Conservation (phyloP, 768 basidiomycete species). For the Leccinum aurantiacum region DNA sequence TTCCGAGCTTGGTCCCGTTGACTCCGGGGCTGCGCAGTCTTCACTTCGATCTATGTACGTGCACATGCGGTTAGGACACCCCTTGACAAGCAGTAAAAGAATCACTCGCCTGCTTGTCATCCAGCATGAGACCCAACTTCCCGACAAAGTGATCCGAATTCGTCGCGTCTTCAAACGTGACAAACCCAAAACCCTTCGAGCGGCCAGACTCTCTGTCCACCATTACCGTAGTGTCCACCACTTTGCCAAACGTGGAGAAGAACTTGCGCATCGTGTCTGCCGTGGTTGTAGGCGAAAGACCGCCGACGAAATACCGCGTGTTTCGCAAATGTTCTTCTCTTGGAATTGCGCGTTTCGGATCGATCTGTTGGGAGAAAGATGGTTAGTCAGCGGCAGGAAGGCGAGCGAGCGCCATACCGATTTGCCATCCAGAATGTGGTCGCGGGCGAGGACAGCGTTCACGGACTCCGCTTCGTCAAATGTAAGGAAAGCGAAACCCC, state of each 20-base stretch:
- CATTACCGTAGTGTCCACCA: conserved; percentile 86
- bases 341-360: conserved; percentile 86
- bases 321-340: conserved; percentile 75
- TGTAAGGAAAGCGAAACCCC: conserved; percentile 85
- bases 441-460: conserved; percentile 60
- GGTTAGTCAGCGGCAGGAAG: neutral
- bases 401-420: conserved; percentile 43
- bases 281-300: conserved; percentile 64
- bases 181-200: conserved; percentile 84
- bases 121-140: conserved; percentile 64
- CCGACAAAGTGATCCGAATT: conserved; percentile 67
- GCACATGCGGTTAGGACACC: neutral
- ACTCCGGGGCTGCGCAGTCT: conserved; percentile 72
- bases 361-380: conserved; percentile 52
- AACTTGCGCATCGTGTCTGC: conserved; percentile 70
- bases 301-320: conserved; percentile 81
- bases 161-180: conserved; percentile 70
- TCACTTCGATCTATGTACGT: conserved; percentile 79
- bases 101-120: conserved; percentile 68
- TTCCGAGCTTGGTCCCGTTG: conserved; percentile 56
- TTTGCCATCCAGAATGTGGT: conserved; percentile 79
- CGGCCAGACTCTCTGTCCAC: conserved; percentile 72
- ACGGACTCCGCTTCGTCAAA: conserved; percentile 69
- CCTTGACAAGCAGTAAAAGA: neutral
- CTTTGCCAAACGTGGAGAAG: conserved; percentile 72